Base-by-base conservation (phyloP, 106 monocot species). In the Apostasia ramifera region DNA sequence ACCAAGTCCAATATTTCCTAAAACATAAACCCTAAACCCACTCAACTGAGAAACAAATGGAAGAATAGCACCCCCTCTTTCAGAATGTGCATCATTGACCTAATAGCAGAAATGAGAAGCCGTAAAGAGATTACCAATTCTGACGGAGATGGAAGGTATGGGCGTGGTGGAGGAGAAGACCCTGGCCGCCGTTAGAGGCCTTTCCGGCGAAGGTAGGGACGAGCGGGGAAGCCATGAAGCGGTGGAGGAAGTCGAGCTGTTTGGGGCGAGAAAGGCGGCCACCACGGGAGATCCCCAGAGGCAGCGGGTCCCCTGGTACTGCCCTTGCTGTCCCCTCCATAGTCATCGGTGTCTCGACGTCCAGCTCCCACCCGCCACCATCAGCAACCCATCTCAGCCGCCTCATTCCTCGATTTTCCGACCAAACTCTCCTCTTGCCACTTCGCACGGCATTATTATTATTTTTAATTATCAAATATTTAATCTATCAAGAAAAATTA, bases 211-310 rank as follows among this genome's bases (percentile, higher is more conserved):
- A 84, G 44, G 94, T 82, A 55, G 94, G 87, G 59, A 94, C 84
- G 74, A 90, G 87, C 0, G 89, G 93, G 4, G 77, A 74, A 11
- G 95, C 66, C 92, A 97, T 97, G 80, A 97, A 97, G n/a, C 95
- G 86, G 84, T 91, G 91, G 76, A 92, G 81, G 81, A 97, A 97
- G 71, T 92, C 92, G 54, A 97, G 81, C 82, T 97, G 95, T 77
- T 92, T 97, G 58, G 92, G 56, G 57, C 92, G 70, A 67, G 92
- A 81, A 59, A 97, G 71, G 46, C 89, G 84, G 49, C 73, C 38
- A 37, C 97, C 92, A 1, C 97, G 81, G 3, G 97, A 85, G 39
- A 98, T 74, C 2, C 92, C 89, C 61, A 98, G 72, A 1, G 90
- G 89, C 5, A 90, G 81, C 5, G 90, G 87, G 69, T 87, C 78